Evolutionary conservation across 176 grass and related monocot species (phyloP), one percentile per base, ranked within the genome.

Genomic region (Melocanna baccifera): DNA sequence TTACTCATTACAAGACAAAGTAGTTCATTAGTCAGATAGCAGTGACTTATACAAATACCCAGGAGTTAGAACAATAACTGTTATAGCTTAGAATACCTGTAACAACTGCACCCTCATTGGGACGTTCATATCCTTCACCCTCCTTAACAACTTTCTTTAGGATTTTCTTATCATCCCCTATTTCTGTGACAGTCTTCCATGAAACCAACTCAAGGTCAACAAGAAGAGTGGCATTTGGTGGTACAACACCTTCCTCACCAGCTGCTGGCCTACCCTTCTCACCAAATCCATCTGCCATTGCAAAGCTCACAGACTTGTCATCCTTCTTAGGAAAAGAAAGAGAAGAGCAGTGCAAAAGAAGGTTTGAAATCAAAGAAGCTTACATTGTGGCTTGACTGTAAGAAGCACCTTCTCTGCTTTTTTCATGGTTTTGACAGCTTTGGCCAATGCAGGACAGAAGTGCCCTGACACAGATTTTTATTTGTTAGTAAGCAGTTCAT

Each of bases 351-450:
- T 79, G 0, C 12, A 73, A 51, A 63, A 20, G 6, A 70, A 20
- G 3, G 68, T 28, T 50, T 63, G 5, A 46, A 77, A 52, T 52
- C 14, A 69, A 69, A 61, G 57, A 63, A 84, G 71, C 97, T 84
- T 85, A 96, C 97, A 99, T 85, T 96, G 93, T 65, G 93, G 97
- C 28, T 94, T 96, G 32, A 99, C 91, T 8, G 97, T 92, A 26
- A 99, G 97, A 12, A 94, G 84, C 61, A 84, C 93, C 40, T 91
- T 92, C 79, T 99, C 97, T 19, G 56, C 61, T 68, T 89, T 99
- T 86, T 99, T 99, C 93, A 99, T 99, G 14, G 91, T 94, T 78
- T 99, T 99, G 23, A 96, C 93, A 82, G 97, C 93, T 67, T 87
- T 92, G 12, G 88, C 74, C 36, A 99, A 25, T 30, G 93, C 93